Evolutionary conservation across 2,329 filamentous ascomycete genomes (phyloP).

Genomic region (Epichloe sp.): DNA sequence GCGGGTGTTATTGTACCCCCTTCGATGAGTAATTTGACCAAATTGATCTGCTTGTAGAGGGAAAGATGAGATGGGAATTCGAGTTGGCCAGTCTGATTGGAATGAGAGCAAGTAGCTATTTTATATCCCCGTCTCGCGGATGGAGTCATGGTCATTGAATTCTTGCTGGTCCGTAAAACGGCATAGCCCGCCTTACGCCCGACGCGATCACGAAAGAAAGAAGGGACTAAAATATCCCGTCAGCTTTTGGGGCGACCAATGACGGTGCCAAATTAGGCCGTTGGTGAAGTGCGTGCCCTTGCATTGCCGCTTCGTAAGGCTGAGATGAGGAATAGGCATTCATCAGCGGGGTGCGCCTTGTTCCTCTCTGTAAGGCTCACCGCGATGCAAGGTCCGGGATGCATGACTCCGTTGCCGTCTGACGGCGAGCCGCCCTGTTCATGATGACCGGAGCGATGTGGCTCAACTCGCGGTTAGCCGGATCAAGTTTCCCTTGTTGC

Average conservation of each 20-base stretch:
- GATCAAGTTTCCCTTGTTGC: too few species aligned
- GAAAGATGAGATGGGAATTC: not conserved
- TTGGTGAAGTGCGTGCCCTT: not conserved
- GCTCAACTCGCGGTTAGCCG: too few species aligned
- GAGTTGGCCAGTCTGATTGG: not conserved
- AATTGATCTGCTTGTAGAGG: not conserved
- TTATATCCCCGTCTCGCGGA: not conserved
- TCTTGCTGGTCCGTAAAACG: not conserved
- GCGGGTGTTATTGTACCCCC: too few species aligned
- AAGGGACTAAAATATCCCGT: not conserved
- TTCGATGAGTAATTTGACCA: not conserved
- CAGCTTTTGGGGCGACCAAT: not conserved
- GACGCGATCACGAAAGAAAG: not conserved
- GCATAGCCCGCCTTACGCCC: not conserved
- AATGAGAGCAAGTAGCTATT: not conserved
- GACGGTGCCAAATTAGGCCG: not conserved
- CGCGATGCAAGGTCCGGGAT: not conserved
- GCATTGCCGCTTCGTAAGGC: not conserved
- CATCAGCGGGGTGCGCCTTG: not conserved
- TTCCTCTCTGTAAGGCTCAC: not conserved
- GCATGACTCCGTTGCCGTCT: too few species aligned
- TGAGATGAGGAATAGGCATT: not conserved
- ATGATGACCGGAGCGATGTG: too few species aligned
- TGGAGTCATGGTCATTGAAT: too few species aligned
- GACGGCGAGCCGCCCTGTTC: too few species aligned